These are phyloP conservation scores for Kandelia obovata DNA, from an alignment of 345 rosid species.

Conservation along the genomic window DNA sequence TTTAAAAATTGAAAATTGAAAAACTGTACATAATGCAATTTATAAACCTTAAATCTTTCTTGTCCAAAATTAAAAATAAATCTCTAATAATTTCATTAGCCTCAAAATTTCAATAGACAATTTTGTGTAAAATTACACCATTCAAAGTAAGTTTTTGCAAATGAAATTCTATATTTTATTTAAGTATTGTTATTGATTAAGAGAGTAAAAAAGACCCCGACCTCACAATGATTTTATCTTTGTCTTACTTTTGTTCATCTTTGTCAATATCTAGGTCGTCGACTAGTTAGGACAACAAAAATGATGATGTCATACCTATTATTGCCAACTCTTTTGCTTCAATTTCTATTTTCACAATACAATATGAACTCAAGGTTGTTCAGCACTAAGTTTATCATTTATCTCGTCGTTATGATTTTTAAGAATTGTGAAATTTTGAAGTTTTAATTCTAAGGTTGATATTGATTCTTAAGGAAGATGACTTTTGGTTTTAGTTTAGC, in stretches of 20 bases:
- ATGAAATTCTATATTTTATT: constrained; percentile 25
- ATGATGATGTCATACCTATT: constrained; percentile 17
- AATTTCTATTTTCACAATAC: constrained; percentile 49
- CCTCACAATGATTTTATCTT: constrained; percentile 73
- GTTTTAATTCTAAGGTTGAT: constrained; percentile 2
- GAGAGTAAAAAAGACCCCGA: constrained; percentile 69
- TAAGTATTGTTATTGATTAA: constrained; percentile 36
- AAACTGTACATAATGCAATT: too few relatives aligned
- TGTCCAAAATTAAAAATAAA: too few relatives aligned
- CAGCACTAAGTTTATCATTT: constrained; percentile 21
- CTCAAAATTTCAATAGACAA: too few relatives aligned
- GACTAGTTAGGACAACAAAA: constrained; percentile 4
- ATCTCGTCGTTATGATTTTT: constrained; percentile 34
- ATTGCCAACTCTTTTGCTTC: constrained; percentile 28
- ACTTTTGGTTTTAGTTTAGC: constrained; percentile 22
- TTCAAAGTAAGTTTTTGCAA: too few relatives aligned
- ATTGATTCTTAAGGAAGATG: constrained; percentile 3
- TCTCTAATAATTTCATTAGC: too few relatives aligned
- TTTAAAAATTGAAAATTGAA: too few relatives aligned
- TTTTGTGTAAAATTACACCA: too few relatives aligned
- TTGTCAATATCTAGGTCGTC: constrained; percentile 29
- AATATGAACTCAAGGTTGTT: constrained; percentile 24
- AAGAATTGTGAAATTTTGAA: constrained; percentile 2
- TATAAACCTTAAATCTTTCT: too few relatives aligned
- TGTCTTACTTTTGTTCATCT: constrained; percentile 30